Evolutionary conservation across 345 rosid genomes (phyloP).

Genomic region (Eucalyptus grandis): DNA sequence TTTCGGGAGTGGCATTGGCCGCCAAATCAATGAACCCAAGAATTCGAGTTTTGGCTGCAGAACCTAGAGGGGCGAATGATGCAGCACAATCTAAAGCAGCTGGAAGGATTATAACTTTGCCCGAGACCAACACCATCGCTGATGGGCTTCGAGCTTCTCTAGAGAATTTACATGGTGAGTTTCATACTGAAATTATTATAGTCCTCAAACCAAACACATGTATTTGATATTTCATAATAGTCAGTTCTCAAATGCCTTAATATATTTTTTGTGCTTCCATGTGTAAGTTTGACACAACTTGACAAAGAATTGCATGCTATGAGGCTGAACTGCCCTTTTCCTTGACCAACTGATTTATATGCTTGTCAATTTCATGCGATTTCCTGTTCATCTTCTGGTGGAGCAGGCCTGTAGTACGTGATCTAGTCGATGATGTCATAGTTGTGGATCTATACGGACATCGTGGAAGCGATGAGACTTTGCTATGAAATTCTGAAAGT

Average conservation of each 20-base stretch:
- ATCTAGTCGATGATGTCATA: conserved; percentile 63
- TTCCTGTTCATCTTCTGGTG: not conserved
- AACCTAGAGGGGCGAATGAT: conserved; percentile 87
- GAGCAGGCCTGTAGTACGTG: conserved; percentile 73
- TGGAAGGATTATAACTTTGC: conserved; percentile 53
- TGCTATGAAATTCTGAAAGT: conserved; percentile 79
- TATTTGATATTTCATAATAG: not conserved
- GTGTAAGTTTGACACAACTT: not conserved
- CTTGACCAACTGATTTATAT: not conserved
- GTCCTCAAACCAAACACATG: not conserved
- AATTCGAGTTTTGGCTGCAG: conserved; percentile 72
- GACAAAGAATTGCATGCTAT: not conserved
- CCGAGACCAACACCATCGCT: conserved; percentile 57
- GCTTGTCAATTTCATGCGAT: not conserved
- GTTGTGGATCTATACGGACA: conserved; percentile 58
- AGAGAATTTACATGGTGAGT: conserved; percentile 71
- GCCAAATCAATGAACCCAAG: conserved; percentile 84
- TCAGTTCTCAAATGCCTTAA: not conserved
- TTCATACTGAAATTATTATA: not conserved
- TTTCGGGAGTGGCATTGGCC: conserved; percentile 88
- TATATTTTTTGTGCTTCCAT: not conserved
- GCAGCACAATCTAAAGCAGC: conserved; percentile 85
- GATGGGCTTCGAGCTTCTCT: conserved; percentile 90
- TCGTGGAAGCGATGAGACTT: conserved; percentile 74
- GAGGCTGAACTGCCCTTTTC: not conserved